Base-by-base conservation (phyloP, 2,329 filamentous ascomycete genomes). In the Colletotrichum costaricense region DNA sequence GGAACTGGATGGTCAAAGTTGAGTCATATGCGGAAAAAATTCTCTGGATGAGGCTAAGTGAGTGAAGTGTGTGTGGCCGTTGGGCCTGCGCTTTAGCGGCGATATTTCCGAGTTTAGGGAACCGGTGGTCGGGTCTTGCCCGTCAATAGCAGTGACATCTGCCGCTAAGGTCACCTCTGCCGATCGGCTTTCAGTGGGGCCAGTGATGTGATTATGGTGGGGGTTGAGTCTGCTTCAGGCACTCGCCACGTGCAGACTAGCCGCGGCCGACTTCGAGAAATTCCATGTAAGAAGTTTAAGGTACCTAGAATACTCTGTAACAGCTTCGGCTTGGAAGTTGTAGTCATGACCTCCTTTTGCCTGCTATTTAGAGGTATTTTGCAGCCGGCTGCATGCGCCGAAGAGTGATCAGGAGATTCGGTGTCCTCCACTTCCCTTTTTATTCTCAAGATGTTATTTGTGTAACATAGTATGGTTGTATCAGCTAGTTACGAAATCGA, bases 11-110 rank as follows among this genome's bases (percentile, higher is more conserved):
- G 22, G 6, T 30, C 57, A 28, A 24, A 42, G 58, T 75, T 75
- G 73, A 75, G 70, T 75, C 73, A 75, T 60, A 30, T 54, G 57
- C 14, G 63, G 63, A 66, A 73, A 63, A 71, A 66, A 57, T 71
- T 62, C 35, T 71, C 52, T 66, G 57, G 22, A 63, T 70, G 60
- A 70, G 67, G 67, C 70, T 71, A 60, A 66, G 38, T 42, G 55
- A 8, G n/a, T 42, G 26, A 55, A 24, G 6, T 22, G 54, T 22
- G 54, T 16, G 60, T 56, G 14, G 54, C 35, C 60, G 58, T 5
- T 49, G 55, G 22, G 30, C 22, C 26, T 69, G 71, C 33, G 12
- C 28, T 63, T 52, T 56, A 56, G 69, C 60, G 55, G 67, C 67
- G 60, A 70, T 71, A 54, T 30, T 70, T 28, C 60, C 60, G 60